Conservation (phyloP, 164 flowering plant genomes). For the Magnolia kwangsiensis region DNA sequence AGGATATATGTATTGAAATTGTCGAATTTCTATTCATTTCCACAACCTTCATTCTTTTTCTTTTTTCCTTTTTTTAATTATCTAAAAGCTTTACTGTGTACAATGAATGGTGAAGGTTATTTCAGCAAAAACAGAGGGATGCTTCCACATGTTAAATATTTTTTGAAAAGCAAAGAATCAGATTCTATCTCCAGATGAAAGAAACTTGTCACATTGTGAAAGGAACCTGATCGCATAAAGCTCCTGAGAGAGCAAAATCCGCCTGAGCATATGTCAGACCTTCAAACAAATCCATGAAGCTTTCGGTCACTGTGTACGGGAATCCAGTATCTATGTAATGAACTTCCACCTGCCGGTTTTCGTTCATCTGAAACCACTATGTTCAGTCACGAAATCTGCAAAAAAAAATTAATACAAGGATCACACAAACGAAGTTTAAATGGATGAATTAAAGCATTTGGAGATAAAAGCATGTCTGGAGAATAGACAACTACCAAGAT, state of each 20-base stretch:
- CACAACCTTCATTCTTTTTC: not conserved
- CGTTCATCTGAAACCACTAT: constrained; percentile 35
- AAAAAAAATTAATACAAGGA: not conserved
- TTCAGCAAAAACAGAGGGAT: not conserved
- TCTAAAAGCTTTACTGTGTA: too few relatives aligned
- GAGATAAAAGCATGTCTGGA: not conserved
- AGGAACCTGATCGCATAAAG: constrained; percentile 54
- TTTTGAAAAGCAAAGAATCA: not conserved
- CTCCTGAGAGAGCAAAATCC: constrained; percentile 33
- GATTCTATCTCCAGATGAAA: not conserved
- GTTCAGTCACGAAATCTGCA: constrained; percentile 12
- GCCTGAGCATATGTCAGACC: constrained; percentile 47
- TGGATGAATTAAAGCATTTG: not conserved
- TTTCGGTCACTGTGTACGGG: constrained; percentile 59
- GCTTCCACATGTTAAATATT: not conserved
- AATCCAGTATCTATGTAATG: constrained; percentile 73
- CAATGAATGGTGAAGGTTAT: not conserved
- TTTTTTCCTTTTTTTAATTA: too few relatives aligned
- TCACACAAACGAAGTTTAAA: not conserved
- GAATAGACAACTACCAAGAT: not conserved
- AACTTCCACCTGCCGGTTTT: constrained; percentile 51
- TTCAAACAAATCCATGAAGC: constrained; percentile 73
- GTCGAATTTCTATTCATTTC: not conserved
- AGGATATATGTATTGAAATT: not conserved
- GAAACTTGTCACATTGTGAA: not conserved